Percentiles rank a stretch among this genome's conserved stretches.
Conservation (phyloP, 768 basidiomycete genomes). For the Phaeolepiota aurea region DNA sequence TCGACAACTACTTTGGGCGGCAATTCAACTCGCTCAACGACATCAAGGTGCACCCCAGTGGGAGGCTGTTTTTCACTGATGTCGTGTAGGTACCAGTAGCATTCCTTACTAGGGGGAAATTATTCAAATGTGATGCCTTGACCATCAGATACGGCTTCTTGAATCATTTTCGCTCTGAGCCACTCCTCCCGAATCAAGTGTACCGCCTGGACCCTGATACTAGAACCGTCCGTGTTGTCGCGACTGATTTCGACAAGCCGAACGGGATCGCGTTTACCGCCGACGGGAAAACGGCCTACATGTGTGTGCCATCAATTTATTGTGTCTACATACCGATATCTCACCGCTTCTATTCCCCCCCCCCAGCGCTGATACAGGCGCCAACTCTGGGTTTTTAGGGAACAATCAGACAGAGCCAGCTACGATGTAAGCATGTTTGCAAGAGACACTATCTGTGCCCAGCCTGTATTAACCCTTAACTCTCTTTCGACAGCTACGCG, state of each 20-base stretch:
- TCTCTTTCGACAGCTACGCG: constrained; percentile 37
- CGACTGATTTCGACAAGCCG: constrained; percentile 64
- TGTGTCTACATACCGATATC: no score
- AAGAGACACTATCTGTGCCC: no score
- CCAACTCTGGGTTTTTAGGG: constrained; percentile 33
- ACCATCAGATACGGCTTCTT: constrained; percentile 52
- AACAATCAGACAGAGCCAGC: constrained; percentile 52
- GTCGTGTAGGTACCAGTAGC: constrained; percentile 34
- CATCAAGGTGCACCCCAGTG: constrained; percentile 64
- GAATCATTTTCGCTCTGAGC: constrained; percentile 57
- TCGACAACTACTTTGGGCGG: constrained; percentile 74
- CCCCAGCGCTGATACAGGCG: constrained; percentile 46
- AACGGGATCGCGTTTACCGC: constrained; percentile 73
- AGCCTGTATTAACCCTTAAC: no score
- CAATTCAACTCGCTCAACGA: constrained; percentile 84
- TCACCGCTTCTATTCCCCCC: background rate
- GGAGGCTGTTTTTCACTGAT: constrained; percentile 72
- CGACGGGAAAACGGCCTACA: constrained; percentile 57
- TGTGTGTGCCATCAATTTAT: constrained; percentile 39
- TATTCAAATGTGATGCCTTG: background rate
- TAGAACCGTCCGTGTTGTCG: constrained; percentile 59
- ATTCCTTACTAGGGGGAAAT: background rate
- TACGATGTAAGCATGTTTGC: constrained; percentile 48
- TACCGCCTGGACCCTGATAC: constrained; percentile 69
- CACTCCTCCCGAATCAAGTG: constrained; percentile 65